A percentile compares a stretch with the other conserved stretches of the same genome.
phyloP scores from a whole-genome alignment of 257 asterid species.

The Primulina eburnea region DNA sequence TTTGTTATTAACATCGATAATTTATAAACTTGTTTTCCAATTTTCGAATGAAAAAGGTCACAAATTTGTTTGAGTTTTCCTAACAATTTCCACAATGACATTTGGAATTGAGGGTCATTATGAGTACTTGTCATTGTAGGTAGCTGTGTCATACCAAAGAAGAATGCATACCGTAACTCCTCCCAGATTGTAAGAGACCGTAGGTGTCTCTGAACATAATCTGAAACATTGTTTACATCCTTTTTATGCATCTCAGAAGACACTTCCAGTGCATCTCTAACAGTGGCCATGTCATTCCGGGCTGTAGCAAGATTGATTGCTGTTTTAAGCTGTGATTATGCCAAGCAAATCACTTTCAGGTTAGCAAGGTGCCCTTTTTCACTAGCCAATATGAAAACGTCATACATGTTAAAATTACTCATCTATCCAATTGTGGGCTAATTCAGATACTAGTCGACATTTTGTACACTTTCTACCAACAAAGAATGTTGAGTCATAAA shows the following conservation, averaged over 20 bases:
- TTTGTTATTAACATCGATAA: too few species aligned
- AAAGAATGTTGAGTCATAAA: conserved; percentile 4
- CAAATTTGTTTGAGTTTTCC: too few species aligned
- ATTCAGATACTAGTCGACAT: not conserved
- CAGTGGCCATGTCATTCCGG: conserved; percentile 95
- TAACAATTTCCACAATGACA: too few species aligned
- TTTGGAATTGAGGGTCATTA: too few species aligned
- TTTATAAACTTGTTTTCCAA: too few species aligned
- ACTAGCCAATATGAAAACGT: not conserved
- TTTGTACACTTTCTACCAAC: conserved; percentile 4
- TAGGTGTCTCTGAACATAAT: conserved; percentile 85
- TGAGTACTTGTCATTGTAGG: not conserved
- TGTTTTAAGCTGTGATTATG: conserved; percentile 71
- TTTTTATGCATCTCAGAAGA: conserved; percentile 92
- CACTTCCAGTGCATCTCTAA: conserved; percentile 96
- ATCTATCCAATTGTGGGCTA: not conserved
- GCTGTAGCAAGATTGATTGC: conserved; percentile 80
- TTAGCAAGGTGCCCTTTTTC: not conserved
- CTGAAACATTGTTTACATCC: conserved; percentile 76
- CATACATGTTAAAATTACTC: not conserved
- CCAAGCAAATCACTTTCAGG: conserved; percentile 29
- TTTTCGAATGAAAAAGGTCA: too few species aligned
- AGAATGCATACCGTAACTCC: conserved; percentile 70
- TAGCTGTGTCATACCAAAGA: conserved; percentile 7
- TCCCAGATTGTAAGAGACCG: conserved; percentile 93